phyloP scores from a whole-genome alignment of 2,329 filamentous ascomycete genomes.

The Beauveria scarabaeidicola region DNA sequence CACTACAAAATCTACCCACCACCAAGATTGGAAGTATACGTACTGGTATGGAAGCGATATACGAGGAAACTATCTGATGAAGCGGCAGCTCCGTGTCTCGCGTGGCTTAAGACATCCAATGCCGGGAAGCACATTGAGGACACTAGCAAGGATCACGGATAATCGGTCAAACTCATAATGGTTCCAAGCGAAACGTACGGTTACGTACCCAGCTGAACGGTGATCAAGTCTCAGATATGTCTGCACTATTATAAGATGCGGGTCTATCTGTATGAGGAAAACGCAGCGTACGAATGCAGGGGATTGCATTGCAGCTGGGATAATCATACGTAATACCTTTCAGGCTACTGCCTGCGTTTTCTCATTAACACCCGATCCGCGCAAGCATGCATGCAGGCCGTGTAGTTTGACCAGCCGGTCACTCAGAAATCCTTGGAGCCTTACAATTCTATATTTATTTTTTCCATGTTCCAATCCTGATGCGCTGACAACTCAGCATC shows the following conservation, averaged over 20 bases:
- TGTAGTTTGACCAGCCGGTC: neutral
- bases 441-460: neutral
- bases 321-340: no score
- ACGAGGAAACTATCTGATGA: no score
- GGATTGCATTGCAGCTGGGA: neutral
- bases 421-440: neutral
- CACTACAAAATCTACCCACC: neutral
- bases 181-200: neutral
- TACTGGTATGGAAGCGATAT: no score
- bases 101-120: no score
- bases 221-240: neutral
- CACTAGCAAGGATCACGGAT: neutral
- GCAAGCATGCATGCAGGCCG: neutral
- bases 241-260: neutral
- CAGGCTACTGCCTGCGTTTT: neutral
- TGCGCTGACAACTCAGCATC: no score
- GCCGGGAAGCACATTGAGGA: no score
- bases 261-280: neutral
- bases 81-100: no score
- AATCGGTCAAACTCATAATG: neutral
- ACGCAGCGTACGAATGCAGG: neutral
- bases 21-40: no score
- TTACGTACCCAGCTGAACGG: neutral
- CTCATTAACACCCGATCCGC: neutral
- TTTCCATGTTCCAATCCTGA: no score